Base-by-base conservation (phyloP, 169 alveolate species). In the Plasmodium relictum region DNA sequence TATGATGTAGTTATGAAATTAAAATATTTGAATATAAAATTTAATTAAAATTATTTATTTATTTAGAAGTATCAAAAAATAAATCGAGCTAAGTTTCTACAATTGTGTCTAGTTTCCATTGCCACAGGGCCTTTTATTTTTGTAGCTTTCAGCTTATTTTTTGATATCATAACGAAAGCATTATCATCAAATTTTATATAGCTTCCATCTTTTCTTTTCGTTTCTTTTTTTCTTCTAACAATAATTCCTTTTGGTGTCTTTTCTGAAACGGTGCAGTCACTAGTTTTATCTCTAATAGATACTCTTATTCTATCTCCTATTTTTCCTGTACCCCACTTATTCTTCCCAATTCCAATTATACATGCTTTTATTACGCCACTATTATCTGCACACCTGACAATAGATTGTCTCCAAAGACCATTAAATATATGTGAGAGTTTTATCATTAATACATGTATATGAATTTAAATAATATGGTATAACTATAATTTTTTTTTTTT, bases 361-460 rank as follows among this genome's bases (percentile, higher is more conserved):
- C 96, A 94, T 6, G 95, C 96, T 88, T 94, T 94, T n/a, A 94
- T 88, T 22, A 94, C 92, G 14, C 96, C 96, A 39, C 94, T 92
- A 56, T 91, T 92, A 85, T 94, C 96, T 42, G 95, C 95, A 66
- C 96, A 92, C 65, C 93, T 85, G 41, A 94, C 74, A 9, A 94
- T 92, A 22, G 96, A 94, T 88, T 92, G 93, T 72, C 93, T 73
- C 92, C 94, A 95, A 10, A 94, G 88, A 10, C 96, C 96, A n/a
- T 42, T 37, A 5, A 92, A 78, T 12, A 90, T 41, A n/a, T 59
- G 45, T 4, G 94, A 66, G 24, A 88, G 62, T 45, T 62, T 39
- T 54, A 76, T 56, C 88, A 52, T 74, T 52, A 22, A 44, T 2
- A 41, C 26, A 56, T 66, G 56, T 68, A 56, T 22, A 42, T 20